Percentiles rank a stretch among this genome's conserved stretches.
Conservation (phyloP, 2,329 filamentous ascomycete species). For the Exophiala lecanii-corni region DNA sequence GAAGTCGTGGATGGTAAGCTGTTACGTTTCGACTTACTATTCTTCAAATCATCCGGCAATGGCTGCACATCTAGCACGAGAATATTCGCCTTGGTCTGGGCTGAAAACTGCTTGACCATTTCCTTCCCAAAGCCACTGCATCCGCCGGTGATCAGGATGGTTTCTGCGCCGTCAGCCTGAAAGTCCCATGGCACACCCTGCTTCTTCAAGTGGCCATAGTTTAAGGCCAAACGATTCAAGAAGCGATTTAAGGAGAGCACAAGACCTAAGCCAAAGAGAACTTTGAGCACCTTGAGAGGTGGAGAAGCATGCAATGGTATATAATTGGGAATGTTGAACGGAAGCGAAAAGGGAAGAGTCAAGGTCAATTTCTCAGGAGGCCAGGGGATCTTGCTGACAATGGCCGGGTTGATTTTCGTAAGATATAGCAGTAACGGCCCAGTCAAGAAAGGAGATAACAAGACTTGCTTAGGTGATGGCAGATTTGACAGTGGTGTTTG, state of each 20-base stretch:
- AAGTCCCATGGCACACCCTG: slow-evolving; percentile 27
- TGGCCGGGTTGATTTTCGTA: slow-evolving; percentile 9
- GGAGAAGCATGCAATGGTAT: slow-evolving; percentile 7
- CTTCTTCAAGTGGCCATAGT: slow-evolving; percentile 36
- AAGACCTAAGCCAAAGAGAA: slow-evolving; percentile 51
- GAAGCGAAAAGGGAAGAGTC: slow-evolving; percentile 10
- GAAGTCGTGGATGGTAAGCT: too few species aligned
- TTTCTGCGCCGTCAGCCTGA: slow-evolving; percentile 49
- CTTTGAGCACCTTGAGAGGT: slow-evolving; percentile 32
- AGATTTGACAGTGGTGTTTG: background rate
- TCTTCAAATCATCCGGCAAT: slow-evolving; percentile 23
- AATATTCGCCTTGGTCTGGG: slow-evolving; percentile 57
- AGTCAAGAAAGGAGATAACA: slow-evolving; percentile 16
- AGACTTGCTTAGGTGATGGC: slow-evolving; percentile 6
- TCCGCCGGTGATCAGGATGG: slow-evolving; percentile 52
- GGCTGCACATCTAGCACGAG: slow-evolving; percentile 63
- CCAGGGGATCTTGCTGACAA: slow-evolving; percentile 14
- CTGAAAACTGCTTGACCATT: slow-evolving; percentile 62
- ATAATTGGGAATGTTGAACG: slow-evolving; percentile 7
- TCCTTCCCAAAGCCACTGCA: slow-evolving; percentile 67
- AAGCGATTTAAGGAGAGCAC: slow-evolving; percentile 46
- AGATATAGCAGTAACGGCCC: slow-evolving; percentile 16
- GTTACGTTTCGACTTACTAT: slow-evolving; percentile 15
- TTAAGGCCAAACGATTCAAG: slow-evolving; percentile 48
- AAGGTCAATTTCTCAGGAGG: slow-evolving; percentile 1